Conservation (phyloP, 78 protist genomes). For the Pigoraptor vietnamica region DNA sequence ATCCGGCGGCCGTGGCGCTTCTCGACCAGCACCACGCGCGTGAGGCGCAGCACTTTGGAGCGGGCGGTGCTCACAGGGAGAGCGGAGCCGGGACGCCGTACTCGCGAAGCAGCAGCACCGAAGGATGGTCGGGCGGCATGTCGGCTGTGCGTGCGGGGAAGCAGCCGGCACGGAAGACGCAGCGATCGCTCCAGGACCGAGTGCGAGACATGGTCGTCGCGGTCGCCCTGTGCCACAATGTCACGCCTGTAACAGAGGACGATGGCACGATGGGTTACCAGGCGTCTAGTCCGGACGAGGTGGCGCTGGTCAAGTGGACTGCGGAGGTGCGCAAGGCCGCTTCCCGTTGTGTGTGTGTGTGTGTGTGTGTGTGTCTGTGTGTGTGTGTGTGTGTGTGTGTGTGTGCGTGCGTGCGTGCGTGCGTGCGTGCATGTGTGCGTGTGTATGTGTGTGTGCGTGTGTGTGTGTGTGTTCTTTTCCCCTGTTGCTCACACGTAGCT, state of each 20-base stretch:
- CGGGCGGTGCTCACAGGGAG: not conserved
- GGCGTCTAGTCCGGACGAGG: conserved; percentile 95
- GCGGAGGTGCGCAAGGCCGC: conserved; percentile 50
- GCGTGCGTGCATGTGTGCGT: no score
- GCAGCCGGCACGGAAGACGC: not conserved
- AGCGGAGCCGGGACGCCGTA: not conserved
- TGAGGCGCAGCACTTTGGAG: conserved; percentile 7
- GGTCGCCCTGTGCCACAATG: conserved; percentile 95
- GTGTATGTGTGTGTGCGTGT: no score
- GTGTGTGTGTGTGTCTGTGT: not conserved
- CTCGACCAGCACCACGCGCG: not conserved
- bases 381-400: no score
- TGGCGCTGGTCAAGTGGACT: conserved; percentile 90
- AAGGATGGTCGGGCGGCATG: not conserved
- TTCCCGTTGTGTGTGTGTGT: not conserved
- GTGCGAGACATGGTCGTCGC: conserved; percentile 42
- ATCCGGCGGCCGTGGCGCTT: not conserved
- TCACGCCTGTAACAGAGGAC: conserved; percentile 61
- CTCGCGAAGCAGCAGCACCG: not conserved
- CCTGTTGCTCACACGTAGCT: no score
- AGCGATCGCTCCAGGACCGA: not conserved
- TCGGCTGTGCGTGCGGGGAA: not conserved
- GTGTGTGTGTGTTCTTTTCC: no score
- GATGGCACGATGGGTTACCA: conserved; percentile 52
- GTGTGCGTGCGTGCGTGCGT: no score